Base-by-base conservation (phyloP, 78 protist genomes). In the Polysphondylium violaceum region DNA sequence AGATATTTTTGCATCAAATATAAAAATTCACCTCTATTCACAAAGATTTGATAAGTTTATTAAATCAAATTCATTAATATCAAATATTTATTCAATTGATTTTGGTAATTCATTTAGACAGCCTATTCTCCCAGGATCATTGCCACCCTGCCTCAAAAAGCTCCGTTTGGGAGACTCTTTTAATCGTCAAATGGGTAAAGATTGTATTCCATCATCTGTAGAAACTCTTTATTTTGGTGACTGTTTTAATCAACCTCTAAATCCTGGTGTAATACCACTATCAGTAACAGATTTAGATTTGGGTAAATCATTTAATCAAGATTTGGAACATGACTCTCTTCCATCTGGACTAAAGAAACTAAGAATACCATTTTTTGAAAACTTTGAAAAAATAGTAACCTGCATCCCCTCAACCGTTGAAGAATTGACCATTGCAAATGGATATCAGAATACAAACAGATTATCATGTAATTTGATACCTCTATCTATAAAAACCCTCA, bases 101-200 rank as follows among this genome's bases (percentile, higher is more conserved):
- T 63, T 63, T 67, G 74, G 74, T 38, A 41, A 67, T 67, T 21
- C 25, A 12, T 67, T 35, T 35, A 67, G 38, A 19, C 74, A 67
- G 38, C 17, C 47, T 1, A 2, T 38, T 38, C 25, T n/a, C 23
- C 21, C 7, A 56, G 21, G 21, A 19, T 19, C 31, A 19, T 17
- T 56, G 7, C 61, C 61, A 56, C 11, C 53, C 7, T 47, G 23
- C 11, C 23, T 47, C 7, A 31, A 2, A 1, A n/a, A 53, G 1
- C 64, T 73, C 3, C 41, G 27, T n/a, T 44, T 71, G 2, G 12
- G 47, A 1, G 35, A 50, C 2, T n/a, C 36, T 19, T 73, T 73
- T 35, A 56, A 50, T 35, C 79, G 55, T 21, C 43, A 36, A 36
- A 41, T 73, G 1, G 12, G 16, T 1, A 3, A 43, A 7, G 83